These are phyloP conservation scores for Aspergillus sp. DNA, from an alignment of 2,329 filamentous ascomycete species.

Conservation along the genomic window DNA sequence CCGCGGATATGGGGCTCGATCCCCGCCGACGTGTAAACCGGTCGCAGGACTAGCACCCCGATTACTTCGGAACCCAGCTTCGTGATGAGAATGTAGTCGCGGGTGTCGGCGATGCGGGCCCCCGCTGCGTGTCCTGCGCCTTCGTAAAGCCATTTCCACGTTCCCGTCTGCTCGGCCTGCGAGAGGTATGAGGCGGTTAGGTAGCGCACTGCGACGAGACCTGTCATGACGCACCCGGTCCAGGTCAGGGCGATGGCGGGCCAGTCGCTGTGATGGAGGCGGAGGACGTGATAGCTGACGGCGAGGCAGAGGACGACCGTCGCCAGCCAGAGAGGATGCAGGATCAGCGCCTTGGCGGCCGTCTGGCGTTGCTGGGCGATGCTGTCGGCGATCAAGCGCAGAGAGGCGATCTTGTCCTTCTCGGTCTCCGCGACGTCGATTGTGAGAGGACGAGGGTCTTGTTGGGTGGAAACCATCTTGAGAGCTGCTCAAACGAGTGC, in stretches of 20 bases:
- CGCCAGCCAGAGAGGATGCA: constrained; percentile 55
- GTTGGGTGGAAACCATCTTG: not conserved
- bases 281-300: constrained; percentile 41
- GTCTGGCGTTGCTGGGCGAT: constrained; percentile 77
- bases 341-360: constrained; percentile 62
- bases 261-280: constrained; percentile 28
- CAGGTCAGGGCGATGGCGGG: constrained; percentile 22
- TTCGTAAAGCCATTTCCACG: not conserved
- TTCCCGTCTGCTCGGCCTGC: constrained; percentile 47
- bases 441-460: constrained; percentile 25
- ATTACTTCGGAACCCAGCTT: constrained; percentile 63
- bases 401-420: constrained; percentile 64
- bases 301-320: constrained; percentile 39
- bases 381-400: constrained; percentile 75
- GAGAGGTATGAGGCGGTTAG: constrained; percentile 62
- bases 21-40: constrained; percentile 1
- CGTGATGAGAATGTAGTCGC: constrained; percentile 57
- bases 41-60: constrained; percentile 63
- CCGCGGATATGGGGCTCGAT: not conserved
- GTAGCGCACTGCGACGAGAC: constrained; percentile 62
- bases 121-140: constrained; percentile 55
- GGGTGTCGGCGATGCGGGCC: constrained; percentile 45
- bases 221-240: constrained; percentile 63
- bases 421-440: constrained; percentile 41
- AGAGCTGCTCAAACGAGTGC: not conserved